Evolutionary conservation across 345 rosid genomes (phyloP), one percentile per base, ranked within the genome.

Genomic region (Clarkia xantiana): DNA sequence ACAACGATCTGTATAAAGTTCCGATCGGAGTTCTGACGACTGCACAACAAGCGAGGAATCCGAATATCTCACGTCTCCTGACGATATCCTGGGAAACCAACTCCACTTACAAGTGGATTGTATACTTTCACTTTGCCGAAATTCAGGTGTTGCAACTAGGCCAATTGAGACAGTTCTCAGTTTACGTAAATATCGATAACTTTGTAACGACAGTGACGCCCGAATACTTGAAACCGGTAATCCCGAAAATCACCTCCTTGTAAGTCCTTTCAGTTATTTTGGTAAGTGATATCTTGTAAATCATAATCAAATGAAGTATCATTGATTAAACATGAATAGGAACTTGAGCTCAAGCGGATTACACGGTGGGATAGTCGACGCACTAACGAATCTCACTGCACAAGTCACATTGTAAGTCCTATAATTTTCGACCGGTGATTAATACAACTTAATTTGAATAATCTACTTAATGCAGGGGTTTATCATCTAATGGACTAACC

Each of bases 111-210:
- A 54, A 25, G 7, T 54, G 57, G 57, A 15, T 42, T 42, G 5
- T 56, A 5, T 68, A 47, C 59, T 49, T 60, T 23, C 52, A 60
- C 55, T 68, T 68, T 36, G 60, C 62, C 9, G 69, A 68, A 44
- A 29, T 17, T 1, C 3, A 38, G 9, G 9, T 9, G 10, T 8
- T 38, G 19, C 15, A 10, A 5, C 14, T 17, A 19, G 46, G 41
- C 18, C 23, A 34, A 11, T 18, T 3, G 39, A 16, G 73, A 45
- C 47, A 60, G 44, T 49, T 67, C 41, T 18, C n/a, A 0, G 39
- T 67, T 14, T 16, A 11, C 42, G 7, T 56, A 4, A 57, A 56
- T 40, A 60, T 39, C 0, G 2, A 16, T 6, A 14, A 5, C 6
- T 16, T 56, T 13, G 3, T 2, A 4, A 50, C 41, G 2, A 55